A percentile compares a stretch with the other conserved stretches of the same genome.
These are phyloP conservation scores for Calycina marina DNA, from an alignment of 2,329 filamentous ascomycete species.

Conservation along the genomic window DNA sequence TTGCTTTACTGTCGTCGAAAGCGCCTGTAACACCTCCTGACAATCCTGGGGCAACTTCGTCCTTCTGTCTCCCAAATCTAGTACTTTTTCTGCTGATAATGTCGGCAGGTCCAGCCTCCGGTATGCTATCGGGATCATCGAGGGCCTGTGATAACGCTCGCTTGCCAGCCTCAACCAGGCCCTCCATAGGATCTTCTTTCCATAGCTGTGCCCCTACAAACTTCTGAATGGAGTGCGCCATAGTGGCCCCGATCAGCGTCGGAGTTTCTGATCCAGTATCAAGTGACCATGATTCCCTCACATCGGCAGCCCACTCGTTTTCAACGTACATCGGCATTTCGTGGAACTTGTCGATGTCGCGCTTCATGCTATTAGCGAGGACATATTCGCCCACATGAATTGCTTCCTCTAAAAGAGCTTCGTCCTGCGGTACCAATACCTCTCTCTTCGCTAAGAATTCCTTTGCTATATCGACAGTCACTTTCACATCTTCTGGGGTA, in stretches of 20 bases:
- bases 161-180: constrained; percentile 12
- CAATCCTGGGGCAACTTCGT: constrained; percentile 7
- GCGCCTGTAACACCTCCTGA: constrained; percentile 14
- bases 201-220: constrained; percentile 28
- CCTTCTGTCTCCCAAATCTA: too few species aligned
- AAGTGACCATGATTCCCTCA: constrained; percentile 54
- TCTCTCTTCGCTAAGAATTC: constrained; percentile 51
- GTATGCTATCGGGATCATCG: too few species aligned
- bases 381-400: constrained; percentile 50
- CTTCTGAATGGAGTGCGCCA: constrained; percentile 38
- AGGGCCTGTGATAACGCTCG: constrained; percentile 8
- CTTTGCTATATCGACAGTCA: constrained; percentile 49
- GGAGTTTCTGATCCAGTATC: constrained; percentile 30
- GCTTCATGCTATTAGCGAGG: constrained; percentile 45
- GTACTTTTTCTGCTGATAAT: too few species aligned
- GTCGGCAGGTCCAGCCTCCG: too few species aligned
- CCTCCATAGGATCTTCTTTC: constrained; percentile 11
- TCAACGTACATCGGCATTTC: constrained; percentile 64
- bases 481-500: constrained; percentile 43
- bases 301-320: constrained; percentile 44
- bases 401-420: constrained; percentile 42
- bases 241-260: constrained; percentile 38
- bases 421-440: constrained; percentile 46
- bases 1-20: constrained; percentile 5
- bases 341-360: constrained; percentile 51